Base-by-base conservation (phyloP, 2,329 filamentous ascomycete species). In the Hypoxylon sp. region DNA sequence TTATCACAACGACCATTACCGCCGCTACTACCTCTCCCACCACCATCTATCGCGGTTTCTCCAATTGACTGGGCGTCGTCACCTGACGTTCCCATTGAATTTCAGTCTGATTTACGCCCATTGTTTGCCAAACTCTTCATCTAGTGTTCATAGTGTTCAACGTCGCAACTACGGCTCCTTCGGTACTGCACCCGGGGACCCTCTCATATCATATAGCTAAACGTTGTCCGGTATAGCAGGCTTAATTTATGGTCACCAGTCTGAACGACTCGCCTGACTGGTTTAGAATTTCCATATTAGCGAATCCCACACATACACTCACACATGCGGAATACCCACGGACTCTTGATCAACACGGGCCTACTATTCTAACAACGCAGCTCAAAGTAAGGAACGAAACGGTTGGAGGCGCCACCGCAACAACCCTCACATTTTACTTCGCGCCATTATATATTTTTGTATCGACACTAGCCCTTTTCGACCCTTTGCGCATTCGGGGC, bases 41-140 rank as follows among this genome's bases (percentile, higher is more conserved):
- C 44, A 49, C 33, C 46, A 40, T 51, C 40, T 31, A 57, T 57
- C 27, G 25, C 55, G 46, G 46, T 49, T 59, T 70, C 65, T 61
- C 68, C 65, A 64, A 66, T 63, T 22, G 46, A 46, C 37, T 20
- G 51, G 51, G 50, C 35, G 10, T 31, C 55, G 62, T 61, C 62
- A 61, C 62, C 69, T 65, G 59, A 64, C 68, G 68, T 60, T 69
- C 31, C 37, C 33, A 61, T 74, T 70, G 70, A 68, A 72, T 72
- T 71, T 71, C 54, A 64, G 49, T 69, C 53, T 65, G 55, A 51
- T 65, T 53, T 53, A 68, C 57, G 54, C 66, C 66, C 64, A 44
- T 66, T 53, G 11, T 55, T 30, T 61, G 61, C 63, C 66, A 66
- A 61, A 65, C 66, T 60, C 48, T 56, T 68, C 55, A 25, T 68